Percentiles rank a stretch among this genome's conserved stretches.
Conservation (phyloP, 805 yeast species). For the Saccharomycopsis microspora region DNA sequence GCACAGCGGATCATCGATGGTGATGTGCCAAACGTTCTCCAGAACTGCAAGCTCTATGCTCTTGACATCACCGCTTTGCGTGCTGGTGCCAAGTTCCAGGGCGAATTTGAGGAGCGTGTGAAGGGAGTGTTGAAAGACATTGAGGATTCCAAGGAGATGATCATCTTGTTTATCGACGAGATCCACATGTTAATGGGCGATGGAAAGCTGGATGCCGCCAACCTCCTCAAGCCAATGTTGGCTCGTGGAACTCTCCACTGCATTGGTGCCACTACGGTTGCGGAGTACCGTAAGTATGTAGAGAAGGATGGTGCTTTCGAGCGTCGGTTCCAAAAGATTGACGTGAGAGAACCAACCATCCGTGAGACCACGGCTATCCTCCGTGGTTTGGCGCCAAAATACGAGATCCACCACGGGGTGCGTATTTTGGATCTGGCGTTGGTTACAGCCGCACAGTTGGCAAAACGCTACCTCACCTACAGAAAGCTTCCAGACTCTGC, state of each 20-base stretch:
- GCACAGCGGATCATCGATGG: slow-evolving; percentile 94
- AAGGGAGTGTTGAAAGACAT: slow-evolving; percentile 94
- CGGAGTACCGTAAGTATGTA: slow-evolving; percentile 84
- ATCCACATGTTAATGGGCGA: slow-evolving; percentile 99
- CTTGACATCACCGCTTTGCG: slow-evolving; percentile 92
- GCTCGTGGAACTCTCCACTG: slow-evolving; percentile 96
- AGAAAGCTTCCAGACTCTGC: slow-evolving; percentile 96
- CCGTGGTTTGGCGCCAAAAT: slow-evolving; percentile 90
- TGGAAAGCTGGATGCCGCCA: slow-evolving; percentile 96
- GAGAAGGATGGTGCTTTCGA: slow-evolving; percentile 98
- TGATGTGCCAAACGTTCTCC: slow-evolving; percentile 85
- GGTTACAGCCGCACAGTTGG: slow-evolving; percentile 89
- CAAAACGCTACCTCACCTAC: slow-evolving; percentile 88
- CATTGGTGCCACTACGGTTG: slow-evolving; percentile 95
- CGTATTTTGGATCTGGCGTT: slow-evolving; percentile 90
- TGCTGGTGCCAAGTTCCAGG: slow-evolving; percentile 98
- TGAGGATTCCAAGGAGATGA: slow-evolving; percentile 76
- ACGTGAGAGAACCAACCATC: slow-evolving; percentile 87
- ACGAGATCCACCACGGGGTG: slow-evolving; percentile 96
- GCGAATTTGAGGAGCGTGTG: slow-evolving; percentile 96
- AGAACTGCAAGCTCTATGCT: slow-evolving; percentile 71
- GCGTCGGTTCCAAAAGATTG: slow-evolving; percentile 95
- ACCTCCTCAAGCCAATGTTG: slow-evolving; percentile 89
- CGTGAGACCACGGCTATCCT: slow-evolving; percentile 91
- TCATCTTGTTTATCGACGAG: slow-evolving; percentile 90